Conservation (phyloP, 805 yeast genomes). For the Candida ovalis region DNA sequence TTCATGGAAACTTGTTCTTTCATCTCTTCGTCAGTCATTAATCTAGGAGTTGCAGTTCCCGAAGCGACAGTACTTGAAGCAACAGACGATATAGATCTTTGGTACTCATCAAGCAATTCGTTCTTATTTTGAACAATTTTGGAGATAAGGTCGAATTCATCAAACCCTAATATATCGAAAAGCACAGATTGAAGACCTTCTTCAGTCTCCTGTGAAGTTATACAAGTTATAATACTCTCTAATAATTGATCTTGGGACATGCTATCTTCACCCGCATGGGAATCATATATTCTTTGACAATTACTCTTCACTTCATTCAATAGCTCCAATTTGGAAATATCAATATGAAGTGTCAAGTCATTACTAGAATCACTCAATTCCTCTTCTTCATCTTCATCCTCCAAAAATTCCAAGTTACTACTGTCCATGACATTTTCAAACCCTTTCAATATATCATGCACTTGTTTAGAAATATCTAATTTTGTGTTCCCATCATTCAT, state of each 20-base stretch:
- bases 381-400: conserved; percentile 17
- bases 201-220: conserved; percentile 39
- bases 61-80: neutral
- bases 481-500: conserved; percentile 31
- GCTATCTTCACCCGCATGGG: conserved; percentile 24
- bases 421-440: conserved; percentile 32
- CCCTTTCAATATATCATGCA: conserved; percentile 26
- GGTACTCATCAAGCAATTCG: conserved; percentile 24
- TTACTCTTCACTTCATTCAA: conserved; percentile 19
- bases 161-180: conserved; percentile 81
- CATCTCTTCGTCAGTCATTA: conserved; percentile 54
- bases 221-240: conserved; percentile 29
- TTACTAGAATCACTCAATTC: conserved; percentile 5
- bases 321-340: conserved; percentile 7
- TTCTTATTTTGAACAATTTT: conserved; percentile 48
- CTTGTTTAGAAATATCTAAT: conserved; percentile 22
- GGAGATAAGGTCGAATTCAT: conserved; percentile 76
- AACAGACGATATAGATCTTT: conserved; percentile 1
- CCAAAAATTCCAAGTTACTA: conserved; percentile 14
- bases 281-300: conserved; percentile 26
- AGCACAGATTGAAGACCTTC: conserved; percentile 67
- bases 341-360: conserved; percentile 2
- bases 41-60: conserved; percentile 13
- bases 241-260: conserved; percentile 20
- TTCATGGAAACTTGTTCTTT: conserved; percentile 50